Base-by-base conservation (phyloP, 2,329 filamentous ascomycete species). In the Metarhizium sp. region DNA sequence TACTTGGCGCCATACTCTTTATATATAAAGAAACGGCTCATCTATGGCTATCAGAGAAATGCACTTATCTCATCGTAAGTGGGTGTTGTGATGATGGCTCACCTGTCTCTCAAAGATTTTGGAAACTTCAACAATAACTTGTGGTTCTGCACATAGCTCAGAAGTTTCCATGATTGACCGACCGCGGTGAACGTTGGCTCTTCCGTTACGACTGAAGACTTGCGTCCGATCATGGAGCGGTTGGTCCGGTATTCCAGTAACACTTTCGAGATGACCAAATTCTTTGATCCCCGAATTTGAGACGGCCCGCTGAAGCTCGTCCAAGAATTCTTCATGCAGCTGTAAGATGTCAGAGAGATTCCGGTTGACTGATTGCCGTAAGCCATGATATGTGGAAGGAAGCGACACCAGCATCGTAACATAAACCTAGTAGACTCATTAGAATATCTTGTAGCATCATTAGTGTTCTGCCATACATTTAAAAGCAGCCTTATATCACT, bases 1-100 rank as follows among this genome's bases (percentile, higher is more conserved):
- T 94, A 95, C 66, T 92, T 92, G 52, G 88, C 87, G 40, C 89
- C 88, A 67, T 96, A 99, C 63, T 95, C 89, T 71, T 95, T 88
- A 67, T 99, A 99, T 51, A 87, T 78, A 66, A 88, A 87, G 71
- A 97, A 94, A 0, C 85, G 84, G 57, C 82, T 81, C 73, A 95
- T 86, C 89, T 95, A 59, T 20, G 14, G 45, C 29, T 53, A n/a
- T 61, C 7, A 58, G 53, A 18, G 20, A 20, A 45, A 47, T 30
- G 20, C 10, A 16, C 20, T 43, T n/a, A 25, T 30, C 6, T 10
- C 8, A n/a, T 16, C 10, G 25, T 10, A 25, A 25, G 25, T 25
- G 25, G 25, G 25, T 25, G 25, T 20, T 18, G 7, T 7, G 3
- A 46, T 45, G 46, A 52, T 11, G 57, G 18, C 66, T 57, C 71